Base-by-base conservation (phyloP, 148 eudicot species). In the Tetragonia tetragonoides region DNA sequence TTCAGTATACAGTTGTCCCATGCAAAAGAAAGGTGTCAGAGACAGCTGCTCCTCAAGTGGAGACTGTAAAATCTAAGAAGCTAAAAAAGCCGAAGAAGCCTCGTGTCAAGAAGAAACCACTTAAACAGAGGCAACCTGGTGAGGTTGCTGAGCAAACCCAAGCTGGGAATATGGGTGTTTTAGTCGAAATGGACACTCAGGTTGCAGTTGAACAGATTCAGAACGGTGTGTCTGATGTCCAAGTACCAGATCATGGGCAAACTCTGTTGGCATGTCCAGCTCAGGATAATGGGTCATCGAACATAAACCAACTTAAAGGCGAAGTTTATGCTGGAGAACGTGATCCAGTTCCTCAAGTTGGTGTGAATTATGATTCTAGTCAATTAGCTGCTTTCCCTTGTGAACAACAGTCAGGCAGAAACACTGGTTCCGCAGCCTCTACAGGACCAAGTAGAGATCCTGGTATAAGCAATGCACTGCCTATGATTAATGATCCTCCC, bases 1-100 rank as follows among this genome's bases (percentile, higher is more conserved):
- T 87, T 67, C 47, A 64, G 17, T 89, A 88, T 77, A 89, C 95
- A 15, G 97, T 95, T 60, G 61, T 95, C 34, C 98, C 98, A 5
- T 44, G 75, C 62, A 90, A 88, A 85, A 87, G 89, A 83, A 89
- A 82, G 81, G 83, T 49, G 16, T 73, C 82, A 23, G 90, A 87
- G 75, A 78, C 68, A 18, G 53, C 69, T 57, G 57, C 75, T 51
- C 75, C 47, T 18, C 61, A 81, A 53, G 78, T 37, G 79, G 85
- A 86, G 66, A 72, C 82, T 42, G 69, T 75, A 23, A 81, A 85
- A 72, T 78, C 71, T 56, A 87, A 86, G 54, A 89, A 89, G 77
- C 85, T 87, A 38, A 92, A 87, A 83, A 90, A 84, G 77, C 85
- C 88, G 28, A 92, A 87, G 84, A 90, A 84, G 79, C 57, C 78